These are phyloP conservation scores for Furcasterigmium sp. DNA, from an alignment of 2,329 filamentous ascomycete species.

Conservation along the genomic window DNA sequence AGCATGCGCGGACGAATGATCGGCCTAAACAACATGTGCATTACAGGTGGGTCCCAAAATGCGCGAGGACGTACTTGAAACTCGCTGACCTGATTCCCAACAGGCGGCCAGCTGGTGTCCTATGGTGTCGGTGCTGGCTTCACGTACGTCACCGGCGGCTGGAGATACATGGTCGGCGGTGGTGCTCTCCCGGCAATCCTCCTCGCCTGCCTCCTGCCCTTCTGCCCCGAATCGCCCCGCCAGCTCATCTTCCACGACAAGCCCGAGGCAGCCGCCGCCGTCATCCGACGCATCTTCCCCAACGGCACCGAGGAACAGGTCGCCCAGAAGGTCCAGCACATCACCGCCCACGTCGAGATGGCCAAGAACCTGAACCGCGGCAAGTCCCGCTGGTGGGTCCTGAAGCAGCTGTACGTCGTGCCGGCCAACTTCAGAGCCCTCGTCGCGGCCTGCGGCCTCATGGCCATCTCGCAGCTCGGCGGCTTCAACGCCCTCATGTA, in stretches of 20 bases:
- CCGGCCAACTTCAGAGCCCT: constrained; percentile 39
- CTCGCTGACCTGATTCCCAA: too few species aligned
- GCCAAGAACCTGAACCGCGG: constrained; percentile 29
- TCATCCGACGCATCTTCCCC: constrained; percentile 34
- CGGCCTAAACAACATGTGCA: constrained; percentile 40
- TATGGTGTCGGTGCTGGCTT: constrained; percentile 36
- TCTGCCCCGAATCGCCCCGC: constrained; percentile 43
- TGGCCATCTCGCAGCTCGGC: constrained; percentile 45
- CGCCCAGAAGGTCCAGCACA: constrained; percentile 34
- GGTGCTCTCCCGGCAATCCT: constrained; percentile 41
- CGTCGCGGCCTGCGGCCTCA: constrained; percentile 41
- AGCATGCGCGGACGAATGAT: constrained; percentile 44
- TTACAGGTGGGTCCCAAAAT: too few species aligned
- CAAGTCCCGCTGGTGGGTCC: constrained; percentile 32
- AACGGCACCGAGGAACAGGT: constrained; percentile 35
- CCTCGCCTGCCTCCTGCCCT: constrained; percentile 33
- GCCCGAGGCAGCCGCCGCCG: constrained; percentile 28
- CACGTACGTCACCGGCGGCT: constrained; percentile 33
- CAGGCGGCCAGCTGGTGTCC: constrained; percentile 30
- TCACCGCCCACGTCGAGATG: constrained; percentile 31
- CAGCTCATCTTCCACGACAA: constrained; percentile 38
- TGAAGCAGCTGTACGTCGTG: constrained; percentile 39
- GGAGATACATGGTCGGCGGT: constrained; percentile 43
- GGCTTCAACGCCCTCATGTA: constrained; percentile 49
- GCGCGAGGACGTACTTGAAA: too few species aligned